These are phyloP conservation scores for Myotisia sp. DNA, from an alignment of 2,329 filamentous ascomycete species.

Conservation along the genomic window DNA sequence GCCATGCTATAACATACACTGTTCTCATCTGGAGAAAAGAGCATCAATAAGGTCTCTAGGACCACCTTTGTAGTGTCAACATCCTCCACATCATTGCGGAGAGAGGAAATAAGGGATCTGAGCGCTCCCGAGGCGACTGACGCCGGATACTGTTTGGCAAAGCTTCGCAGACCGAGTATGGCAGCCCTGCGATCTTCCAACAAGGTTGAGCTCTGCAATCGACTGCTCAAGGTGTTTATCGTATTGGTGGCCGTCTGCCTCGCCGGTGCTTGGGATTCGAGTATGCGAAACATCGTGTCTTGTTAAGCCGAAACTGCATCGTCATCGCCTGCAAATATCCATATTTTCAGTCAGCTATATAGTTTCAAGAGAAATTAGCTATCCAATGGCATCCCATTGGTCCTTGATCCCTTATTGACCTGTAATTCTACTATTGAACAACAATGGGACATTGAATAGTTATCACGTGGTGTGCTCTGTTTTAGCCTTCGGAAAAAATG, in stretches of 20 bases:
- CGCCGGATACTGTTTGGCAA: constrained; percentile 90
- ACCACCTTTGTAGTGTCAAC: constrained; percentile 92
- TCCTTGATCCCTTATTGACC: no score
- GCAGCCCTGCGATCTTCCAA: constrained; percentile 89
- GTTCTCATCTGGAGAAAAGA: constrained; percentile 58
- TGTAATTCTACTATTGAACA: no score
- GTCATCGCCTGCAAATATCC: constrained; percentile 22
- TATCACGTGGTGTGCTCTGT: no score
- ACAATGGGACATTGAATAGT: no score
- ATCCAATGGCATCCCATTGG: no score
- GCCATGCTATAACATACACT: constrained; percentile 34
- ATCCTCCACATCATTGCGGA: constrained; percentile 81
- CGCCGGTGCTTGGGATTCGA: constrained; percentile 63
- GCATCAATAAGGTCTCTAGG: constrained; percentile 85
- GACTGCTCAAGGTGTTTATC: constrained; percentile 75
- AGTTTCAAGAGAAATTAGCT: no score
- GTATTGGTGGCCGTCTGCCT: constrained; percentile 94
- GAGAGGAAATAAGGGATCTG: constrained; percentile 67
- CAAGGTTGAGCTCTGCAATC: constrained; percentile 75
- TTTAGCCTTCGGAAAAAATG: no score
- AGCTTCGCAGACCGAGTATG: constrained; percentile 83
- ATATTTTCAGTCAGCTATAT: no score
- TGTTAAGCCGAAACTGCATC: constrained; percentile 25
- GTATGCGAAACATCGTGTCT: constrained; percentile 40
- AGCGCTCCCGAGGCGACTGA: constrained; percentile 90